phyloP scores from a whole-genome alignment of 345 rosid species.

The Populus simonii region DNA sequence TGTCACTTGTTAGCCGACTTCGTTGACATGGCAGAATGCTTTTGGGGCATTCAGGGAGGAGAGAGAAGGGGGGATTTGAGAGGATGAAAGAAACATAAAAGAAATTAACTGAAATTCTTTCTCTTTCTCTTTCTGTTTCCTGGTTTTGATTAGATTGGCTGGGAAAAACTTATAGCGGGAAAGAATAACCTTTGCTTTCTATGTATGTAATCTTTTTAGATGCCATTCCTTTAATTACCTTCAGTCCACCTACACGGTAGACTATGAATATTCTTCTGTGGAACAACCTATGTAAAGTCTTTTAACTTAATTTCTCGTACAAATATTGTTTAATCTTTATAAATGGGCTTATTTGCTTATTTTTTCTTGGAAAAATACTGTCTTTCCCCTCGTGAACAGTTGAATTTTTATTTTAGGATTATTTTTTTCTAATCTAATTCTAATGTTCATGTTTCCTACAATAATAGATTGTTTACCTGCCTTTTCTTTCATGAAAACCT shows the following conservation, averaged over 20 bases:
- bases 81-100: slow-evolving; percentile 12
- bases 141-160: slow-evolving; percentile 6
- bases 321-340: no score
- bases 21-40: slow-evolving; percentile 62
- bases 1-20: slow-evolving; percentile 62
- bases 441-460: no score
- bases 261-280: slow-evolving; percentile 6
- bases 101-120: background rate
- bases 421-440: no score
- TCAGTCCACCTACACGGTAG: background rate
- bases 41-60: slow-evolving; percentile 66
- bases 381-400: no score
- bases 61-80: slow-evolving; percentile 41
- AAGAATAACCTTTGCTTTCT: background rate
- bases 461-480: no score
- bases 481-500: no score
- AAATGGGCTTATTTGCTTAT: no score
- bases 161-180: background rate
- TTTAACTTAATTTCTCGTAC: no score
- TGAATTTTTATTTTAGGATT: no score
- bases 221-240: slow-evolving; percentile 2
- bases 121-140: background rate
- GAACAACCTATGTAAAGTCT: background rate
- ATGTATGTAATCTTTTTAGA: slow-evolving; percentile 1
- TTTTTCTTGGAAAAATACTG: no score